Percentiles rank a stretch among this genome's conserved stretches.
phyloP scores from a whole-genome alignment of 192 early-diverging fungal genomes.

The Spinellus fusiger region DNA sequence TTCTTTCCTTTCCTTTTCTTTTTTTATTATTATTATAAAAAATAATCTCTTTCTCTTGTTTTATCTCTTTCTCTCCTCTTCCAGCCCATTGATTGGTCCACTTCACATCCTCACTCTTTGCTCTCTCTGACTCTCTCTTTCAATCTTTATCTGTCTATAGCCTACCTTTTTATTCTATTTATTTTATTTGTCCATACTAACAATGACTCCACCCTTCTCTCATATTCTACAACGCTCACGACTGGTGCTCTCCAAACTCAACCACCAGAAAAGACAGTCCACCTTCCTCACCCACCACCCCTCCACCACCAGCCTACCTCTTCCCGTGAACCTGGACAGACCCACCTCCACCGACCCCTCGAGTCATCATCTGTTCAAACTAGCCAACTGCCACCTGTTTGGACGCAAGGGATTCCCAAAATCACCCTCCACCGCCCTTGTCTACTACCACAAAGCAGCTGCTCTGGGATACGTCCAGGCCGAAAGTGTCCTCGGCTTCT shows the following conservation, averaged over 20 bases:
- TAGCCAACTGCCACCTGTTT: constrained; percentile 40
- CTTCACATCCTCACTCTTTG: too few relatives aligned
- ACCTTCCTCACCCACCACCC: neutral
- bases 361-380: constrained; percentile 20
- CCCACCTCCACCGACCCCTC: neutral
- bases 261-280: neutral
- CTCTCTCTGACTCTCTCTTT: too few relatives aligned
- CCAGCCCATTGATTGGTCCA: too few relatives aligned
- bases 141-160: too few relatives aligned
- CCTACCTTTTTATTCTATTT: too few relatives aligned
- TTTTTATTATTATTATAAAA: constrained; percentile 4
- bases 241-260: constrained; percentile 6
- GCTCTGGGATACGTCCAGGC: constrained; percentile 35
- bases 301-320: neutral
- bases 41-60: too few relatives aligned
- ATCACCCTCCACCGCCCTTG: constrained; percentile 44
- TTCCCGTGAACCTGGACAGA: neutral
- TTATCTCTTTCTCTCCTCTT: neutral
- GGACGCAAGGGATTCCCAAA: constrained; percentile 36
- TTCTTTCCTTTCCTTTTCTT: constrained; percentile 2
- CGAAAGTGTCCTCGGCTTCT: constrained; percentile 70
- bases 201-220: constrained; percentile 10
- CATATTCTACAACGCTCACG: constrained; percentile 11
- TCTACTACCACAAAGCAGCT: constrained; percentile 46
- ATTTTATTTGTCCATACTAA: constrained; percentile 1